A percentile compares a stretch with the other conserved stretches of the same genome.
Evolutionary conservation across 2,329 filamentous ascomycete species (phyloP).

Genomic region (Capronia coronata): DNA sequence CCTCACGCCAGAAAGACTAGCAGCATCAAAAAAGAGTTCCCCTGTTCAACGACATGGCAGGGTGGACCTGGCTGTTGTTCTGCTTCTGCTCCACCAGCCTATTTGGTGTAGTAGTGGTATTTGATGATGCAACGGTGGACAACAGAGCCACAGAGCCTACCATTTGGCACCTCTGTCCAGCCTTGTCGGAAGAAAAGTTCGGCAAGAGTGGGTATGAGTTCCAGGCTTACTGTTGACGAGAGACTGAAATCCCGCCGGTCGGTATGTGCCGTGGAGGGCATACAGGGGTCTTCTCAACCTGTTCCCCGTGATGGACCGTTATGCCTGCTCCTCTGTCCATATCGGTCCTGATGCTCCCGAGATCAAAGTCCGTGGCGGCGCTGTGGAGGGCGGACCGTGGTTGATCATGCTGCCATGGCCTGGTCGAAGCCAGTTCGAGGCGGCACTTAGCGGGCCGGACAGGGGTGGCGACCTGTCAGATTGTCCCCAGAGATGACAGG

Average conservation of each 20-base stretch:
- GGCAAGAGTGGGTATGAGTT: no score
- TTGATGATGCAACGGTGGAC: not conserved
- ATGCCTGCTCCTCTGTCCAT: not conserved
- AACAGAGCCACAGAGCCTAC: no score
- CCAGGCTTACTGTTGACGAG: no score
- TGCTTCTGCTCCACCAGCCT: not conserved
- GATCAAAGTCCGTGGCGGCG: slow-evolving; percentile 11
- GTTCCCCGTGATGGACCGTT: no score
- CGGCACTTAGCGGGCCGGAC: slow-evolving; percentile 10
- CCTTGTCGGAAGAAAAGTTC: no score
- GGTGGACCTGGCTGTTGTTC: not conserved
- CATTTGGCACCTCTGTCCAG: no score
- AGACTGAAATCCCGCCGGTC: no score
- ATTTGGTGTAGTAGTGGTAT: not conserved
- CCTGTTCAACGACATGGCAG: slow-evolving; percentile 4
- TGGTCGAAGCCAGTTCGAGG: slow-evolving; percentile 10
- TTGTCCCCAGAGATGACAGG: not conserved
- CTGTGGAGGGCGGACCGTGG: slow-evolving; percentile 23
- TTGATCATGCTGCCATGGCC: slow-evolving; percentile 17
- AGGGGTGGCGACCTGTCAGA: slow-evolving; percentile 2
- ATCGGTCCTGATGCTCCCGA: not conserved
- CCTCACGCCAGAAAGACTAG: slow-evolving; percentile 4
- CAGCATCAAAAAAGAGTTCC: slow-evolving; percentile 18
- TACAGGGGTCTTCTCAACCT: no score
- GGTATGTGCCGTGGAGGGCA: no score